phyloP scores from a whole-genome alignment of 306 rosid genomes.

The Fragaria vesca region DNA sequence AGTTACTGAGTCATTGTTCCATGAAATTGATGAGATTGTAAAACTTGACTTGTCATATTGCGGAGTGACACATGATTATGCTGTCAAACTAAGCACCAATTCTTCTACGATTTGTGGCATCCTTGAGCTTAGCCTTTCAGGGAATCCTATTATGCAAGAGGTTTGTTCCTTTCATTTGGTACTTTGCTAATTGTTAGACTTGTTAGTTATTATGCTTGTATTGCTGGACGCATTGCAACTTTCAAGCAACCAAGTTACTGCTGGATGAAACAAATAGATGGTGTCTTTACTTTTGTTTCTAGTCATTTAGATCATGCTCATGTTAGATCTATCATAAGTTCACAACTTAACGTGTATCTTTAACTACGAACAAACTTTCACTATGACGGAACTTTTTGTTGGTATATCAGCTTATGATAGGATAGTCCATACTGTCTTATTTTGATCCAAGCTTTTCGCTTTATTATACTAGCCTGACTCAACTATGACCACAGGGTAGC shows the following conservation, averaged over 20 bases:
- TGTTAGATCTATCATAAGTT: constrained; percentile 12
- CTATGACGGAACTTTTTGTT: not conserved
- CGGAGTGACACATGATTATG: constrained; percentile 52
- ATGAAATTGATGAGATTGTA: constrained; percentile 52
- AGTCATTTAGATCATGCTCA: constrained; percentile 1
- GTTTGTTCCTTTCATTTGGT: constrained; percentile 39
- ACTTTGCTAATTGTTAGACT: constrained; percentile 4
- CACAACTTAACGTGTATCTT: not conserved
- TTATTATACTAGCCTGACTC: constrained; percentile 11
- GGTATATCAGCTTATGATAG: not conserved
- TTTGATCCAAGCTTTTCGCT: constrained; percentile 2
- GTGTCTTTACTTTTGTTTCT: not conserved
- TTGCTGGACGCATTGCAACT: constrained; percentile 19
- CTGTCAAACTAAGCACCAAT: constrained; percentile 35
- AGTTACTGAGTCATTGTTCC: constrained; percentile 56
- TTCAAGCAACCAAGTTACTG: constrained; percentile 1
- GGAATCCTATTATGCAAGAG: constrained; percentile 71
- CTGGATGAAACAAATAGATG: constrained; percentile 4
- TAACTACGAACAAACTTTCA: not conserved
- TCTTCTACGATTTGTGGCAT: constrained; percentile 45
- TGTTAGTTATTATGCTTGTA: not conserved
- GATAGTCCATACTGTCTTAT: not conserved
- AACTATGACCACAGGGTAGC: constrained; percentile 55
- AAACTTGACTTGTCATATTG: constrained; percentile 81
- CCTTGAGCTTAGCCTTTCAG: constrained; percentile 74